Conservation (phyloP, 192 early-diverging fungal genomes). For the Backusella macrospora region DNA sequence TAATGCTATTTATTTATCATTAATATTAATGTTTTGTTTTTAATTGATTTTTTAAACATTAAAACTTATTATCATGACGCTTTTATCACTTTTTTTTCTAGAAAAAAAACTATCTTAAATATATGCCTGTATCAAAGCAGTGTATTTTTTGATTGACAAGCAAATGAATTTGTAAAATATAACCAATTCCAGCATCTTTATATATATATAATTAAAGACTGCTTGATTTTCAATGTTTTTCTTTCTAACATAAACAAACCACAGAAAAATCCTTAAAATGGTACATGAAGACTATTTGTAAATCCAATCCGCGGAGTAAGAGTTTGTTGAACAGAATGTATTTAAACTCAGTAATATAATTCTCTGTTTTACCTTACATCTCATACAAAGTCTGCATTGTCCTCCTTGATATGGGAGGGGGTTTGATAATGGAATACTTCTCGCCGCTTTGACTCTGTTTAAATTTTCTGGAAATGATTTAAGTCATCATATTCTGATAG, state of each 20-base stretch:
- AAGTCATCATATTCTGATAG: background rate
- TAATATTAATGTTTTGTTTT: background rate
- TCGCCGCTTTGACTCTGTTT: slow-evolving; percentile 5
- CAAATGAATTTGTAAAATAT: background rate
- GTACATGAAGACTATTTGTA: background rate
- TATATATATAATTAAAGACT: background rate
- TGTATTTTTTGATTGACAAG: background rate
- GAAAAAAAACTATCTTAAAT: too few relatives aligned
- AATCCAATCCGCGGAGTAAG: background rate
- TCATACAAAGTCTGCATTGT: background rate
- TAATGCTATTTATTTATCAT: background rate
- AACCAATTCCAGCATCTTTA: background rate
- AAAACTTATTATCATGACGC: background rate
- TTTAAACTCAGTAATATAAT: background rate
- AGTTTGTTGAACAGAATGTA: background rate
- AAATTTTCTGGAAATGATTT: background rate
- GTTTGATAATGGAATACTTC: background rate
- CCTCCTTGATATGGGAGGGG: background rate
- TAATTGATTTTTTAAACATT: background rate
- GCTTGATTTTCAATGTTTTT: background rate
- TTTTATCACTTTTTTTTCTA: background rate
- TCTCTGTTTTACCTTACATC: background rate
- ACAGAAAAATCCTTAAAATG: background rate
- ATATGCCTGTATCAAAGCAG: background rate
- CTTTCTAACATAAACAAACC: background rate